Base-by-base conservation (phyloP, 2,329 filamentous ascomycete genomes). In the Monilinia fructicola region DNA sequence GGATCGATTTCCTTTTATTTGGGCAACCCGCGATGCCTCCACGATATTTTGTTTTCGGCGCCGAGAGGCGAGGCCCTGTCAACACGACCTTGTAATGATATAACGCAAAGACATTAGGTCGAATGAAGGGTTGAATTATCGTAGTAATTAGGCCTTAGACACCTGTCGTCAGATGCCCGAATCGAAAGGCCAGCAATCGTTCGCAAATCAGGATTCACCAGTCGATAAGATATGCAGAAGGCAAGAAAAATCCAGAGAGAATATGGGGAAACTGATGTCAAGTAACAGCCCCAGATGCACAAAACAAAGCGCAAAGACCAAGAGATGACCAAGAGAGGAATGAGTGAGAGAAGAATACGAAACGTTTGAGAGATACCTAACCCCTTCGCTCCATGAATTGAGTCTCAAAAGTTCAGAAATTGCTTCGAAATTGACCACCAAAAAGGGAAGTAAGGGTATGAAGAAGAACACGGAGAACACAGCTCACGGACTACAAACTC, bases 61-160 rank as follows among this genome's bases (percentile, higher is more conserved):
- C 26, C 42, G 40, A 59, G 62, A 65, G 54, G 11, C 50, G 42
- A 58, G 62, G 71, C 48, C 70, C 64, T 62, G 67, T 74, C 71
- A 74, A 73, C 72, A 74, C 68, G 71, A 74, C 71, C 71, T 64
- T 60, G 42, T 56, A 35, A 54, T 58, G 53, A 52, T 66, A 63
- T 69, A 58, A 61, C 68, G 66, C 54, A 55, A 66, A 68, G 69
- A 72, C 74, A 75, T 74, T 66, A 67, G 70, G 68, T 65, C 69
- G 68, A 69, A 72, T 71, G 65, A 58, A 65, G 62, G 61, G 63
- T 61, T 56, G 21, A 67, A 58, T 60, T 67, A 65, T 59, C 9
- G 62, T 56, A 28, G 23, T 65, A n/a, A 52, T 5, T 21, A 21
- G 23, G 23, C 44, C 23, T 48, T 42, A 14, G 40, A 42, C 14